Base-by-base conservation (phyloP, 2,329 filamentous ascomycete species). In the Fusarium sp. region DNA sequence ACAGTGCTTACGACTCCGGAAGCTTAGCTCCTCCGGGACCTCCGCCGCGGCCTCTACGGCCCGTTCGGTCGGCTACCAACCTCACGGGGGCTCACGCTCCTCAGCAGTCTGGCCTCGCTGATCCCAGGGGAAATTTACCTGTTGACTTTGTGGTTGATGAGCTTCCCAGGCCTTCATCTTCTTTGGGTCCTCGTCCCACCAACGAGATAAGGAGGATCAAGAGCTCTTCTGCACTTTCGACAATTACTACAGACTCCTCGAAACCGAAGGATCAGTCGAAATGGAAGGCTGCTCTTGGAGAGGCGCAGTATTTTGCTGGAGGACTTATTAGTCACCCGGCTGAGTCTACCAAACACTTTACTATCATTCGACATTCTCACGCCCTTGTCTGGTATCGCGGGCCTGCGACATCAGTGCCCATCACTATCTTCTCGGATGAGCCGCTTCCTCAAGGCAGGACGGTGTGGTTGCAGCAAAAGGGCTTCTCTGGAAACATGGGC, bases 401-500 rank as follows among this genome's bases (percentile, higher is more conserved):
- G 0, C 87, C 89, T 2, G 85, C 86, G 5, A 94, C 92, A 0
- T 90, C 88, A 9, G 85, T 94, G 6, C 85, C 89, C 5, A 85
- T 94, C 43, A 92, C 91, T 2, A 86, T 94, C 56, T 91, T 94
- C 76, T 88, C 87, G 0, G 88, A 92, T 71, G 81, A 83, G 2
- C 86, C 88, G 0, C 79, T 94, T 0, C 90, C 92, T 0, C 64
- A 82, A 0, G 86, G 88, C 27, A 86, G 92, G 8, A 90, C 89
- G 0, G 79, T 94, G 16, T 94, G 91, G 90, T 83, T 94, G 29
- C 92, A 94, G 82, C 87, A 87, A 68, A 92, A 91, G 73, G 92
- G 92, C 3, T 93, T 86, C 83, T 91, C 90, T 0, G 92, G 92
- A 6, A 91, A 92, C 77, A 87, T 91, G 58, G 92, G 92, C 20